Conservation (phyloP, 2,329 filamentous ascomycete species). For the Stagonosporopsis vannaccii region DNA sequence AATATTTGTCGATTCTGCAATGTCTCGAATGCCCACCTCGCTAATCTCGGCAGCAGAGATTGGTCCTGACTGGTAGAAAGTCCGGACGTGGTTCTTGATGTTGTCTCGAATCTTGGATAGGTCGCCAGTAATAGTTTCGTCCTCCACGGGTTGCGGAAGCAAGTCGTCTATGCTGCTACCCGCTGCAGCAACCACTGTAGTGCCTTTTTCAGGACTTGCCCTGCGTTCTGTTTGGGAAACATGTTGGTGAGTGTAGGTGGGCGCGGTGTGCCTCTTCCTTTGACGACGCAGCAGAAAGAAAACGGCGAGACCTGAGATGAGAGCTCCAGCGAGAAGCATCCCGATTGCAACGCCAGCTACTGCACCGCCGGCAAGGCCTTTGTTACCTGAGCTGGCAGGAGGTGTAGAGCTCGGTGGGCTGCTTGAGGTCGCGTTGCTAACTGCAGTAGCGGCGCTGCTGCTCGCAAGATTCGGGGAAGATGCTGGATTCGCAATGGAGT, state of each 20-base stretch:
- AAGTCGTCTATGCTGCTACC: constrained; percentile 18
- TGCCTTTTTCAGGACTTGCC: constrained; percentile 3
- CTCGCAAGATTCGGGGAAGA: not conserved
- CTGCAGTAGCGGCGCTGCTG: not conserved
- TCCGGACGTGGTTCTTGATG: constrained; percentile 37
- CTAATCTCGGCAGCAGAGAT: constrained; percentile 11
- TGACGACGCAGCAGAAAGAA: constrained; percentile 25
- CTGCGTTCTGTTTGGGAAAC: not conserved
- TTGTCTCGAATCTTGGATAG: constrained; percentile 33
- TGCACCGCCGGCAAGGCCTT: constrained; percentile 20
- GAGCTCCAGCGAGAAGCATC: constrained; percentile 23
- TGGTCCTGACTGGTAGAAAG: constrained; percentile 25
- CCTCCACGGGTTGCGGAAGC: constrained; percentile 33
- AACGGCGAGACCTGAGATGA: constrained; percentile 21
- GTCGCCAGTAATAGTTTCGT: constrained; percentile 28
- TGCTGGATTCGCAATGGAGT: not conserved
- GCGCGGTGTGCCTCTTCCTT: constrained; percentile 3
- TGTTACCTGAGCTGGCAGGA: not conserved
- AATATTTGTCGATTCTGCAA: not conserved
- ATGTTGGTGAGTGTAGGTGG: not conserved
- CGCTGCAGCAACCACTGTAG: not conserved
- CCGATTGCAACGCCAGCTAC: constrained; percentile 32
- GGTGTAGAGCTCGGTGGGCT: not conserved
- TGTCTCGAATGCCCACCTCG: constrained; percentile 11
- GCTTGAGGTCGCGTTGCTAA: not conserved